Evolutionary conservation across 306 rosid species (phyloP), one percentile per base, ranked within the genome.

Genomic region (Dalbergia oliveri): DNA sequence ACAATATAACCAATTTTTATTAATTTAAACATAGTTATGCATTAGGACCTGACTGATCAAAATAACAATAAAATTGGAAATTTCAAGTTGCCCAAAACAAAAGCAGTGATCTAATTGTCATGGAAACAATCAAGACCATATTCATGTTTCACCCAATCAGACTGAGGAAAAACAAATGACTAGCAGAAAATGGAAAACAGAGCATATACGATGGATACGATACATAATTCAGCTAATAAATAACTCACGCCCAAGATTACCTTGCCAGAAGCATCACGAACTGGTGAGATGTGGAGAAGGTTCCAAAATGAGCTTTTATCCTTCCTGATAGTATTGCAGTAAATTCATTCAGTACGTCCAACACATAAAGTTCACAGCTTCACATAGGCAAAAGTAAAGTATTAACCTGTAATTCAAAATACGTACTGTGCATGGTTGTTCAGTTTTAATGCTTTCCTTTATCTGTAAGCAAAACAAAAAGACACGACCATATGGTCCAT

Each of bases 321-420:
- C 84, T 93, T 95, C 94, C 99, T 95, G 90, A 50, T 21, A 79
- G 66, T 47, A 69, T 78, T 71, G 62, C 53, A 43, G 18, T 33
- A 68, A 82, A 35, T 69, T 58, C 74, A 84, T 66, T 81, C 75
- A 79, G 87, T 43, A 75, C 71, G 73, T 73, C 73, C n/a, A 72
- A 82, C 47, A 58, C 71, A 70, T 43, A 60, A 81, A 69, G 15
- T 74, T 81, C 79, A 56, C 76, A 64, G 81, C 80, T 79, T 50
- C 43, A 15, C 66, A 73, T 73, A 75, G 54, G 64, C 23, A 59
- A 79, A 72, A 71, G 86, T 69, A 67, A 72, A 87, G 89, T 75
- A 71, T 90, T 58, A 87, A 96, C 99, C 99, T 96, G 98, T 93
- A 96, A 90, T 90, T 96, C 92, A 96, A 90, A 82, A 93, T 88